A percentile compares a stretch with the other conserved stretches of the same genome.
Conservation (phyloP, 140 eudicot genomes). For the Bidens hawaiensis region DNA sequence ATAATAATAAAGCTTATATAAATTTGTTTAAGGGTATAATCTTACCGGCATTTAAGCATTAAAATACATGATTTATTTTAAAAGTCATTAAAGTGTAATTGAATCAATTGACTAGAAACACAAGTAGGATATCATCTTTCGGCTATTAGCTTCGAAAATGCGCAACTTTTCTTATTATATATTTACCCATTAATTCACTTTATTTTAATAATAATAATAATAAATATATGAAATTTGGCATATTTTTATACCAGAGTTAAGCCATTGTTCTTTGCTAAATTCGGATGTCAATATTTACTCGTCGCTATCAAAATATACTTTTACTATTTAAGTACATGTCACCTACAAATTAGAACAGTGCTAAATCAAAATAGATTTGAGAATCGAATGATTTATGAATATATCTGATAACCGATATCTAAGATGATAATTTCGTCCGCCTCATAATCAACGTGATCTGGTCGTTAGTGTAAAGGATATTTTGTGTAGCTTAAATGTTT, state of each 20-base stretch:
- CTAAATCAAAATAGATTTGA: neutral
- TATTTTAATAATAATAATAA: neutral
- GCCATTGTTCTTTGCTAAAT: neutral
- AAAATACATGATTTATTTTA: neutral
- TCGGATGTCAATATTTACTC: too few relatives aligned
- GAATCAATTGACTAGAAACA: neutral
- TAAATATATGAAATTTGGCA: neutral
- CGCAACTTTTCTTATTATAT: constrained; percentile 7
- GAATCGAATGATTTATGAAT: neutral
- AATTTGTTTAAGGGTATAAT: neutral
- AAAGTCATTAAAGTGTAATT: neutral
- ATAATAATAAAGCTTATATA: too few relatives aligned
- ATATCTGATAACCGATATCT: too few relatives aligned
- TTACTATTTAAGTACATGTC: too few relatives aligned
- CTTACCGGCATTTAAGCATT: too few relatives aligned
- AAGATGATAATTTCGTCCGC: too few relatives aligned
- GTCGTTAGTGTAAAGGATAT: neutral
- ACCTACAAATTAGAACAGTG: neutral
- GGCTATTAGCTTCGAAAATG: constrained; percentile 26
- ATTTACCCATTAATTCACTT: neutral
- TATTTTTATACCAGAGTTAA: neutral
- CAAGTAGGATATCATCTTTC: constrained; percentile 21
- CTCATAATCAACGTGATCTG: neutral
- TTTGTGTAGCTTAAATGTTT: neutral
- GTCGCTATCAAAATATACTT: too few relatives aligned